A percentile compares a stretch with the other conserved stretches of the same genome.
Evolutionary conservation across 257 asterid genomes (phyloP).

Genomic region (Nicotiana undulata): DNA sequence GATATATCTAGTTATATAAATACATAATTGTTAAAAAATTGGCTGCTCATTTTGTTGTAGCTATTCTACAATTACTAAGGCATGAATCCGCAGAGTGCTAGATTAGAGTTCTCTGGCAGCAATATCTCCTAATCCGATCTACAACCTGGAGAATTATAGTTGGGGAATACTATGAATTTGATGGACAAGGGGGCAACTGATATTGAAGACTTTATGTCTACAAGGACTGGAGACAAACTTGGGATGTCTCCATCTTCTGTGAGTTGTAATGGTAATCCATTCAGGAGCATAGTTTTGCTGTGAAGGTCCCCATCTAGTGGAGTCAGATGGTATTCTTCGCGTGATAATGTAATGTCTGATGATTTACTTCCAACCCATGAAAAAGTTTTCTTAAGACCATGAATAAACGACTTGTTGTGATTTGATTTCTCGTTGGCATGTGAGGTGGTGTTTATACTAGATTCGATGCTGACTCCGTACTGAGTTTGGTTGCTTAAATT

Average conservation of each 20-base stretch:
- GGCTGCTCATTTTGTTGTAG: background rate
- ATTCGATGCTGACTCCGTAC: slow-evolving; percentile 35
- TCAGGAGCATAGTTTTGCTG: slow-evolving; percentile 51
- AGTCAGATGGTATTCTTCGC: slow-evolving; percentile 80
- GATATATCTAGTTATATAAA: background rate
- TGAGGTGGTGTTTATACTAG: slow-evolving; percentile 14
- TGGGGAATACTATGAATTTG: slow-evolving; percentile 60
- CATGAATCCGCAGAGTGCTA: background rate
- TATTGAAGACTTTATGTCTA: slow-evolving; percentile 32
- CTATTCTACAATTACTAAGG: background rate
- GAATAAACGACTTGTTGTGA: slow-evolving; percentile 24
- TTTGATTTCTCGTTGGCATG: slow-evolving; percentile 12
- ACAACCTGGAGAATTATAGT: slow-evolving; percentile 56
- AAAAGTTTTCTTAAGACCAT: slow-evolving; percentile 46
- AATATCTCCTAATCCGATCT: background rate
- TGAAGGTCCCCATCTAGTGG: slow-evolving; percentile 48
- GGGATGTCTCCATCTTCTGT: slow-evolving; percentile 41
- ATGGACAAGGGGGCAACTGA: slow-evolving; percentile 49
- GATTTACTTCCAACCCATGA: slow-evolving; percentile 75
- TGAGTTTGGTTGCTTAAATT: slow-evolving; percentile 67
- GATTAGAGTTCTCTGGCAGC: background rate
- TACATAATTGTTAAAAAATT: background rate
- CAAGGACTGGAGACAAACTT: slow-evolving; percentile 33
- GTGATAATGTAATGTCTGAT: slow-evolving; percentile 35
- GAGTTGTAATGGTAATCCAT: slow-evolving; percentile 46